Conservation (phyloP, 306 rosid species). For the Prunus mume region DNA sequence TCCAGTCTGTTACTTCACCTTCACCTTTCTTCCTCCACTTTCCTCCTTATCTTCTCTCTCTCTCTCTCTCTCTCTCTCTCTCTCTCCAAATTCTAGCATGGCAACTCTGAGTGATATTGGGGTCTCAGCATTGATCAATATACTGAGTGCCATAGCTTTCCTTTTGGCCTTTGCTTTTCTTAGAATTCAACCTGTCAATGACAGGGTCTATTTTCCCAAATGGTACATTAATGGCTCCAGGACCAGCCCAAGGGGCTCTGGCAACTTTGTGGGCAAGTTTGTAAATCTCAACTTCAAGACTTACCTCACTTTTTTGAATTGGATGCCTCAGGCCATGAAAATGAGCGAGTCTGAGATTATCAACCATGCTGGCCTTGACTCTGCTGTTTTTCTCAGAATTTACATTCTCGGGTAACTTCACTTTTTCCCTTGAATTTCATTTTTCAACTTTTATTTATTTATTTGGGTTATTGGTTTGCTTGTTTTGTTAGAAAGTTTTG, state of each 20-base stretch:
- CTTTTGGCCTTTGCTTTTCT: conserved; percentile 84
- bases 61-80: background rate
- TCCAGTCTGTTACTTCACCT: background rate
- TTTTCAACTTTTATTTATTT: background rate
- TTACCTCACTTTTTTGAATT: conserved; percentile 74
- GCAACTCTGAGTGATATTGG: conserved; percentile 85
- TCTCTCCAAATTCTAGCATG: conserved; percentile 32
- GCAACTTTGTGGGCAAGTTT: conserved; percentile 72
- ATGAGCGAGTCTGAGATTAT: conserved; percentile 79
- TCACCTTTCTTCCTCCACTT: background rate
- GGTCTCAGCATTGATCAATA: conserved; percentile 81
- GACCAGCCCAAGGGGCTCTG: conserved; percentile 59
- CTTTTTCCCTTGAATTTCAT: background rate
- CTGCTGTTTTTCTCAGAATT: conserved; percentile 93
- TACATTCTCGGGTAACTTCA: conserved; percentile 72
- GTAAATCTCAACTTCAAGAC: conserved; percentile 78
- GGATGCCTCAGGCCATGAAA: conserved; percentile 96
- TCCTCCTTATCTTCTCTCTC: background rate
- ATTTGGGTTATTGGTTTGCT: background rate
- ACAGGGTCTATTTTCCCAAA: conserved; percentile 88
- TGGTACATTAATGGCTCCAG: conserved; percentile 77
- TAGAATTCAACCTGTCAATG: conserved; percentile 87
- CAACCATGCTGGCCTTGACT: conserved; percentile 91
- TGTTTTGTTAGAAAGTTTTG: background rate
- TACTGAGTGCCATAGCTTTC: conserved; percentile 68